Conservation (phyloP, 2,329 filamentous ascomycete genomes). For the Cytospora piceae region DNA sequence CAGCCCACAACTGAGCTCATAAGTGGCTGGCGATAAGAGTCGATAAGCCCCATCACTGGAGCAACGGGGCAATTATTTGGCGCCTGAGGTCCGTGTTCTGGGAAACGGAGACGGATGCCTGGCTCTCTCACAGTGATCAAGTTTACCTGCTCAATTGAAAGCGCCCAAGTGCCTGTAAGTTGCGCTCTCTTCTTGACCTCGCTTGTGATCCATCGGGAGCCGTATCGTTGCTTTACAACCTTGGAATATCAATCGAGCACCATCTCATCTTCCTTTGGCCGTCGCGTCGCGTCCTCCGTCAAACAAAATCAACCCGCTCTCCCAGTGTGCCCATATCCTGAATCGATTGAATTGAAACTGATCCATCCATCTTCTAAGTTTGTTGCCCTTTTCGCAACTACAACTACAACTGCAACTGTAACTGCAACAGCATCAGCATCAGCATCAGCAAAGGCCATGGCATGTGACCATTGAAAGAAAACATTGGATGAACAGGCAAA, state of each 20-base stretch:
- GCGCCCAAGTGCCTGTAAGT: constrained; percentile 5
- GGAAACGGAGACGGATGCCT: constrained; percentile 21
- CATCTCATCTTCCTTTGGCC: constrained; percentile 4
- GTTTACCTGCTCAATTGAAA: background rate
- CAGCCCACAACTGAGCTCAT: constrained; percentile 6
- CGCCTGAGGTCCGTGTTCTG: constrained; percentile 5
- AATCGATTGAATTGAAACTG: background rate
- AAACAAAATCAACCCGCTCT: background rate
- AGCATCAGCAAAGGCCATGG: constrained; percentile 1
- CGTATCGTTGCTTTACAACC: constrained; percentile 11
- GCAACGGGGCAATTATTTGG: constrained; percentile 23
- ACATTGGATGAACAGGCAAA: constrained; percentile 13
- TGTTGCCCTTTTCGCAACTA: constrained; percentile 2
- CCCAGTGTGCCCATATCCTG: constrained; percentile 7
- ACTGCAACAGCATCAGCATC: no score
- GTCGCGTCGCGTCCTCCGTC: constrained; percentile 19
- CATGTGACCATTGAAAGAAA: constrained; percentile 3
- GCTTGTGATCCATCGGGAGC: constrained; percentile 20
- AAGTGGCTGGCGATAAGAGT: constrained; percentile 24
- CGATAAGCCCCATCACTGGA: constrained; percentile 23
- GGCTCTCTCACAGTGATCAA: background rate
- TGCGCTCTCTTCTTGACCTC: constrained; percentile 15
- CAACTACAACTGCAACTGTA: background rate
- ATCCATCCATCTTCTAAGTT: background rate
- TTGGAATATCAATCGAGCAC: constrained; percentile 11